Evolutionary conservation across 768 basidiomycete genomes (phyloP).

Genomic region (Heimioporus sp.): DNA sequence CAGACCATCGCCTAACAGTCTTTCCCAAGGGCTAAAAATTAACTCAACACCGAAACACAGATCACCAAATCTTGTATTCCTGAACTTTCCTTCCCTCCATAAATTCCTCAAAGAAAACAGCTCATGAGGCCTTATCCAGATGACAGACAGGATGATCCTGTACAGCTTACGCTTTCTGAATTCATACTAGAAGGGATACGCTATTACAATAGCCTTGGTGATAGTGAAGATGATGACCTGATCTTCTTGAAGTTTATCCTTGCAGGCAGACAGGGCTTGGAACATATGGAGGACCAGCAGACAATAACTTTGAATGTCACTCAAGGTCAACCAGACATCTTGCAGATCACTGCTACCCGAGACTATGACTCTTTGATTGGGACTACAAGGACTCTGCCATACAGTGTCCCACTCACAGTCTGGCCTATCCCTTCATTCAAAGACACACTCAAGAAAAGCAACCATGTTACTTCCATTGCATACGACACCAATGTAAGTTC

Average conservation of each 20-base stretch:
- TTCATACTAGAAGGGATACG: not conserved
- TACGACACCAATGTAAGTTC: not conserved
- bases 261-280: not conserved
- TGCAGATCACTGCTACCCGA: not conserved
- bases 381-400: not conserved
- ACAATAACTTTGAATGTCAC: not conserved
- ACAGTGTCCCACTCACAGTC: not conserved
- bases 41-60: too few relatives aligned
- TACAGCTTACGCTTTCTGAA: not conserved
- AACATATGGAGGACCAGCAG: not conserved
- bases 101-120: too few relatives aligned
- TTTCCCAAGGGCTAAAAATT: too few relatives aligned
- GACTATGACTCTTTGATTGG: slow-evolving; percentile 10
- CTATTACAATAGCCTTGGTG: not conserved
- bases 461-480: not conserved
- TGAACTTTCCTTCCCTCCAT: too few relatives aligned
- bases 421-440: slow-evolving; percentile 1
- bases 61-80: too few relatives aligned
- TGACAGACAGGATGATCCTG: not conserved
- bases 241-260: slow-evolving; percentile 6
- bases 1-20: too few relatives aligned
- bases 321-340: not conserved
- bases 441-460: not conserved
- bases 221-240: not conserved
- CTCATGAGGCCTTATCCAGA: not conserved